Evolutionary conservation across 2,329 filamentous ascomycete species (phyloP).

Genomic region (Xylariaceae sp.): DNA sequence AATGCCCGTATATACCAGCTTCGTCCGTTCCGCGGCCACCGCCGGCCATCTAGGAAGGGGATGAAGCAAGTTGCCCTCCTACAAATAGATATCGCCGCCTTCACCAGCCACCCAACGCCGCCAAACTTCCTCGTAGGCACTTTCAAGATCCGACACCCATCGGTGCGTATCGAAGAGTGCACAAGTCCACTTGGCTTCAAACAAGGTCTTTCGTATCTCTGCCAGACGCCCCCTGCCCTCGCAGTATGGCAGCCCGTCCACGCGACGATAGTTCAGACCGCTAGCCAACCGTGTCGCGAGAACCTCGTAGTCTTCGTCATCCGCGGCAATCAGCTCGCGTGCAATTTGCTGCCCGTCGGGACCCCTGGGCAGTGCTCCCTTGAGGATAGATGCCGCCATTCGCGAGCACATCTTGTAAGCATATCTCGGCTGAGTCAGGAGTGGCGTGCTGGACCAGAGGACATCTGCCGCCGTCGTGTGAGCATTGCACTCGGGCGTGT

Average conservation of each 20-base stretch:
- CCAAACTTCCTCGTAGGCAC: conserved; percentile 86
- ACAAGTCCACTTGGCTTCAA: conserved; percentile 76
- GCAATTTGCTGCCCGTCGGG: conserved; percentile 60
- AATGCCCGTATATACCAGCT: no score
- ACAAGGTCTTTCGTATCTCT: conserved; percentile 74
- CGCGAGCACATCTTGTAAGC: conserved; percentile 98
- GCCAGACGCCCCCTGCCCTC: conserved; percentile 61
- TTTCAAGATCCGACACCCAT: conserved; percentile 86
- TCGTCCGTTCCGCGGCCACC: no score
- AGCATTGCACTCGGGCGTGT: conserved; percentile 96
- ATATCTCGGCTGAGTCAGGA: conserved; percentile 85
- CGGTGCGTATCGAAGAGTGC: conserved; percentile 83
- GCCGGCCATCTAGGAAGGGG: no score
- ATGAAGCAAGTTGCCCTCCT: conserved; percentile 4
- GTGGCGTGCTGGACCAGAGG: conserved; percentile 89
- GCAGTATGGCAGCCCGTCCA: conserved; percentile 34
- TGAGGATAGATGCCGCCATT: conserved; percentile 92
- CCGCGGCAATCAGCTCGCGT: conserved; percentile 65
- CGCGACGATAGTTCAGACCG: conserved; percentile 50
- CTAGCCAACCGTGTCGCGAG: conserved; percentile 62
- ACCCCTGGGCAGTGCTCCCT: conserved; percentile 72
- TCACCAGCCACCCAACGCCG: conserved; percentile 75
- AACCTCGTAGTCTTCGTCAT: conserved; percentile 79
- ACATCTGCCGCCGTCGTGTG: conserved; percentile 97
- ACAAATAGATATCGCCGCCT: conserved; percentile 87